Evolutionary conservation across 1,284 basidiomycete species (phyloP).

Genomic region (Flammula alnicola): DNA sequence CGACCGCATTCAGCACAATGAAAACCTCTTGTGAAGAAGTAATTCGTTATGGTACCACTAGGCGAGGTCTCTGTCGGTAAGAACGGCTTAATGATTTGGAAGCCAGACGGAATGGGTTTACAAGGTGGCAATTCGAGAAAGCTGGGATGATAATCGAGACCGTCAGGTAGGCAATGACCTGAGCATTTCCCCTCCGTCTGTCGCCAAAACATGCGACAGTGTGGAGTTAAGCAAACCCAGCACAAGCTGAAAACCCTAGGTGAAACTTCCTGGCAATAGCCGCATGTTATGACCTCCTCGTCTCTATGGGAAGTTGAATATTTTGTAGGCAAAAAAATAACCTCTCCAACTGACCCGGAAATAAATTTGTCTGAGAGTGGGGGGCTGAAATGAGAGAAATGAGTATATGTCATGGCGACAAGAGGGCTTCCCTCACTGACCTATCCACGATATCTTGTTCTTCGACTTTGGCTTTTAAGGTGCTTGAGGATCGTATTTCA

Average conservation of each 20-base stretch:
- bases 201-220: constrained; percentile 61
- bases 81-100: constrained; percentile 29
- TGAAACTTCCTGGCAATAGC: constrained; percentile 45
- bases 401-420: too few species aligned
- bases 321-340: too few species aligned
- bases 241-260: constrained; percentile 56
- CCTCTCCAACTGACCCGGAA: too few species aligned
- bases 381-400: too few species aligned
- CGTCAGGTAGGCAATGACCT: constrained; percentile 32
- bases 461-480: too few species aligned
- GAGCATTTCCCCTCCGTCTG: constrained; percentile 22
- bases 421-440: too few species aligned
- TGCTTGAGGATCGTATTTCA: too few species aligned
- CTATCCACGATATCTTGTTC: too few species aligned
- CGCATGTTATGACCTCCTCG: constrained; percentile 22
- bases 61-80: constrained; percentile 16
- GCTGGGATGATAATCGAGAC: constrained; percentile 48
- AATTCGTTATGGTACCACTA: constrained; percentile 49
- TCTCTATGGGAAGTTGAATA: not conserved
- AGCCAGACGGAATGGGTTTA: constrained; percentile 29
- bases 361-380: too few species aligned
- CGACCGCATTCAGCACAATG: constrained; percentile 72
- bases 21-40: constrained; percentile 67
- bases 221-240: constrained; percentile 67
- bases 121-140: constrained; percentile 47